Base-by-base conservation (phyloP, 2,329 filamentous ascomycete species). In the Karstenula rhodostoma region DNA sequence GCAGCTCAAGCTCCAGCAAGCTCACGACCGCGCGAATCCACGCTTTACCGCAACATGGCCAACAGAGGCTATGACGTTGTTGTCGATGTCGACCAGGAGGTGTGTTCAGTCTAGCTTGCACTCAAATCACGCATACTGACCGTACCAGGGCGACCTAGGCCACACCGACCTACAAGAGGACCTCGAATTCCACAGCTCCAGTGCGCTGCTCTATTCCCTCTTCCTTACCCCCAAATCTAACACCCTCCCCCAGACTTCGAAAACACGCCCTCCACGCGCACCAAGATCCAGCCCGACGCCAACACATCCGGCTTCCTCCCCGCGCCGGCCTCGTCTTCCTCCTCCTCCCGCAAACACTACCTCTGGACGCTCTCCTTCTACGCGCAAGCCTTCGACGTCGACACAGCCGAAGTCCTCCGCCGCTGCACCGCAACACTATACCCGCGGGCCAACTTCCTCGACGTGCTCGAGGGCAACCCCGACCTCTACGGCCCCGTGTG, bases 81-180 rank as follows among this genome's bases (percentile, higher is more conserved):
- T 67, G 95, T 99, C 61, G 95, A 99, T 73, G 90, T 98, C 58
- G 95, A 99, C 78, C 92, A 95, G 74, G 95, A 98, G 87, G 93
- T 96, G 82, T 67, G 80, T 48, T 46, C 29, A 12, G 13, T 17
- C 25, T 35, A 6, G n/a, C 33, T n/a, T 27, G 29, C 25, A 32
- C 35, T 19, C 49, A 43, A 40, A 22, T 10, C 19, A 7, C 42
- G 27, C 35, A 32, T 56, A 60, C 70, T 74, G 3, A 74, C 65
- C 53, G 25, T 46, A 29, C 60, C 77, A 98, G 94, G 94, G 94
- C 74, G 95, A 99, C 81, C 89, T 99, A 77, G 95, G 95, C 73
- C 94, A 97, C 81, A 99, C 95, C 59, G 95, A 99, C 79, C 90
- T 99, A 25, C 93, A 97, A 84, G 94, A 97, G 79, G 95, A 98